Conservation (phyloP, 768 basidiomycete species). For the Boletus pseudopeckii region DNA sequence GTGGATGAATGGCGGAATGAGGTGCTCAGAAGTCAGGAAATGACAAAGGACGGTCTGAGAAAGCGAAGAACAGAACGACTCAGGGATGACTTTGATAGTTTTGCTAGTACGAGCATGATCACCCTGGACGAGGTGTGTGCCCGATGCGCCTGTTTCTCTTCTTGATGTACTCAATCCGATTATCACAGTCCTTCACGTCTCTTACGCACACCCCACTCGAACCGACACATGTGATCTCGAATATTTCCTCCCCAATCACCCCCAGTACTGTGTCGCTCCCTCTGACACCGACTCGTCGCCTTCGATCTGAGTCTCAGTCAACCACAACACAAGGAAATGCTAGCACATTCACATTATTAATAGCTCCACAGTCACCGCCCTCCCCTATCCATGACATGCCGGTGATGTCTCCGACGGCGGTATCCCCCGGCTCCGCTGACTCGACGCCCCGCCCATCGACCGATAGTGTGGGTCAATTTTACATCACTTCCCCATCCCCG, state of each 20-base stretch:
- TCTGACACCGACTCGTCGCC: conserved; percentile 12
- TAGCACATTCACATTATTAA: background rate
- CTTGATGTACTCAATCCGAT: background rate
- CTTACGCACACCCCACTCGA: conserved; percentile 47
- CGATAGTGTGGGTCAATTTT: background rate
- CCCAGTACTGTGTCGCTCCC: conserved; percentile 14
- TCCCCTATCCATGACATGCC: conserved; percentile 1
- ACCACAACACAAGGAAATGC: conserved; percentile 8
- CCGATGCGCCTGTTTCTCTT: background rate
- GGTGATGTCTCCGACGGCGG: background rate
- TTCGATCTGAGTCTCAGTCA: conserved; percentile 18
- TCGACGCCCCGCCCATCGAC: background rate
- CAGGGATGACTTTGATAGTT: conserved; percentile 12
- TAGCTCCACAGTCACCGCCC: background rate
- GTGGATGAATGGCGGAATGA: conserved; percentile 52
- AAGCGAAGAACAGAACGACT: conserved; percentile 4
- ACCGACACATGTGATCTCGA: conserved; percentile 47
- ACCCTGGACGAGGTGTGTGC: conserved; percentile 47
- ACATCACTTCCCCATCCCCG: conserved; percentile 2
- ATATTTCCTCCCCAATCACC: conserved; percentile 33
- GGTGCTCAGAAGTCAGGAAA: conserved; percentile 32
- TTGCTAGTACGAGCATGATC: conserved; percentile 22
- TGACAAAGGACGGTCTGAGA: background rate
- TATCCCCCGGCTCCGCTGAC: background rate
- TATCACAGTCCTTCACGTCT: conserved; percentile 40